Conservation (phyloP, 306 rosid genomes). For the Malus orientalis region DNA sequence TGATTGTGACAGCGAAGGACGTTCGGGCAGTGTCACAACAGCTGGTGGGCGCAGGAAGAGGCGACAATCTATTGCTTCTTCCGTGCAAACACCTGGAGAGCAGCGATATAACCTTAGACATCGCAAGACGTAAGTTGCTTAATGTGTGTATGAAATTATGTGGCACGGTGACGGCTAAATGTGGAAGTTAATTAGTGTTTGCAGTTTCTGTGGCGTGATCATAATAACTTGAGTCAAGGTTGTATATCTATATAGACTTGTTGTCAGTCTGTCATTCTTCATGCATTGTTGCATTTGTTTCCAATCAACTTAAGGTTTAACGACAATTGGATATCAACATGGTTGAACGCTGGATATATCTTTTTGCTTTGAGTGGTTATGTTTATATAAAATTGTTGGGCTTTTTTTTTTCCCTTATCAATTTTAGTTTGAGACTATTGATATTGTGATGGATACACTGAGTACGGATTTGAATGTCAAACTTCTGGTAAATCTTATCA, state of each 20-base stretch:
- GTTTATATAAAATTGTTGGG: not conserved
- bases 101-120: constrained; percentile 77
- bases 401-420: not conserved
- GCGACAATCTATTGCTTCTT: constrained; percentile 38
- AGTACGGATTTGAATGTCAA: not conserved
- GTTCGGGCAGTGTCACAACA: constrained; percentile 63
- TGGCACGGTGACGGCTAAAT: constrained; percentile 3
- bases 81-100: constrained; percentile 46
- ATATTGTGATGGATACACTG: not conserved
- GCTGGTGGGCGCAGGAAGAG: constrained; percentile 59
- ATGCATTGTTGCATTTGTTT: not conserved
- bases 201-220: constrained; percentile 3
- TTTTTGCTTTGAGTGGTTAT: not conserved
- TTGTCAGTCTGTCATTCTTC: not conserved
- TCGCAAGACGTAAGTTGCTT: constrained; percentile 65
- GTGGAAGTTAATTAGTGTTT: not conserved
- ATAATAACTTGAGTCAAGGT: not conserved
- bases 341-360: not conserved
- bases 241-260: not conserved
- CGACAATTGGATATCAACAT: not conserved
- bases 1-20: constrained; percentile 63
- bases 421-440: not conserved
- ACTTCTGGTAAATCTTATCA: not conserved
- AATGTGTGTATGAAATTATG: constrained; percentile 8
- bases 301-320: not conserved